Percentiles rank a stretch among this genome's conserved stretches.
These are phyloP conservation scores for Pseudonectria foliicola DNA, from an alignment of 2,329 filamentous ascomycete species.

Conservation along the genomic window DNA sequence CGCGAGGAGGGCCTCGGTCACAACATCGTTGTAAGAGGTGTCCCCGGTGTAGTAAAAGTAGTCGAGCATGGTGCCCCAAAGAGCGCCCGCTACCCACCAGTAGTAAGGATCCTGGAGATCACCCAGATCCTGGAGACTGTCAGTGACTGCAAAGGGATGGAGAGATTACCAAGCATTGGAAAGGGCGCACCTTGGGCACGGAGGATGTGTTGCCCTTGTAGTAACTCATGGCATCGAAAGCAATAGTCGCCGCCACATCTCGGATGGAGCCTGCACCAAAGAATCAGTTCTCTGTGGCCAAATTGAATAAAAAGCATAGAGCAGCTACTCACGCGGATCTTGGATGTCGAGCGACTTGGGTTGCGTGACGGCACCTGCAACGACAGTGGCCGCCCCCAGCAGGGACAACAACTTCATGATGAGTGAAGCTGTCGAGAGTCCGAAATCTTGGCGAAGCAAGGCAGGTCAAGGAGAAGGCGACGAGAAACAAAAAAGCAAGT, in stretches of 20 bases:
- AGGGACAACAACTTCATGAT: slow-evolving; percentile 7
- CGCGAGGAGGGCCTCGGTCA: slow-evolving; percentile 51
- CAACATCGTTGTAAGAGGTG: slow-evolving; percentile 50
- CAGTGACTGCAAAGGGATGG: slow-evolving; percentile 2
- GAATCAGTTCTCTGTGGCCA: slow-evolving; percentile 6
- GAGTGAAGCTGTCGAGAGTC: no score
- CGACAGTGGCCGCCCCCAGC: background rate
- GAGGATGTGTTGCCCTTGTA: slow-evolving; percentile 57
- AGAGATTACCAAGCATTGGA: no score
- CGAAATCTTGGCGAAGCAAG: no score
- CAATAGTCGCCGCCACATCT: slow-evolving; percentile 52
- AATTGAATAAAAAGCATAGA: background rate
- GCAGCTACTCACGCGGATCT: slow-evolving; percentile 10
- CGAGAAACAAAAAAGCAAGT: no score
- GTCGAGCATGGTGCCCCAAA: slow-evolving; percentile 62
- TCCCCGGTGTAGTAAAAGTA: slow-evolving; percentile 63
- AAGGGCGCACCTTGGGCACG: slow-evolving; percentile 32
- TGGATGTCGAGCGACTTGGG: slow-evolving; percentile 9
- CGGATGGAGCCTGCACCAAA: slow-evolving; percentile 49
- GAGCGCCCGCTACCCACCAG: slow-evolving; percentile 60
- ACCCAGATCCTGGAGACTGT: slow-evolving; percentile 40
- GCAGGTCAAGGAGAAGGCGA: no score
- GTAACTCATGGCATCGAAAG: slow-evolving; percentile 54
- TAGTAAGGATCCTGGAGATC: slow-evolving; percentile 62
- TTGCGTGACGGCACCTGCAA: slow-evolving; percentile 1